phyloP scores from a whole-genome alignment of 768 basidiomycete species.

The Tricholoma flavovirens region DNA sequence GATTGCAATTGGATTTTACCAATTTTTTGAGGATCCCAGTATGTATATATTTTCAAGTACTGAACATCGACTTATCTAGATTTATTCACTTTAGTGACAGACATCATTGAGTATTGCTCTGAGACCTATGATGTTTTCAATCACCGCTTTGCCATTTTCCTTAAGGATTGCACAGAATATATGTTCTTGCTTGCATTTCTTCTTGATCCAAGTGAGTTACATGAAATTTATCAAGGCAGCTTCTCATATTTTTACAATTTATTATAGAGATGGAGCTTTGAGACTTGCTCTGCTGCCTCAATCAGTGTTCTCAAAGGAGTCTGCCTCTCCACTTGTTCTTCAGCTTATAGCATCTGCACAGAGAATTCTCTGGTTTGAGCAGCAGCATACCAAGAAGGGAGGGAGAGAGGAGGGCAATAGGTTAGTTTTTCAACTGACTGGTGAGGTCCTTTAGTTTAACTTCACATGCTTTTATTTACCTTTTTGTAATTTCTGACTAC shows the following conservation, averaged over 20 bases:
- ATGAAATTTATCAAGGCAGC: not conserved
- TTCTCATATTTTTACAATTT: not conserved
- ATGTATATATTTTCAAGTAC: not conserved
- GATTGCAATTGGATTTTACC: not conserved
- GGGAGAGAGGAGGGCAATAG: not conserved
- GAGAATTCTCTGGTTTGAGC: not conserved
- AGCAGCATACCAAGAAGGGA: not conserved
- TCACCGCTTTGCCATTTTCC: not conserved
- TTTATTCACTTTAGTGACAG: not conserved
- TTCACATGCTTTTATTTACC: not conserved
- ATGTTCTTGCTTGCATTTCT: not conserved
- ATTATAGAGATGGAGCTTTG: not conserved
- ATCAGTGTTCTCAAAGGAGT: not conserved
- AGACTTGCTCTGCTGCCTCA: not conserved
- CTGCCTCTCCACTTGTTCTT: not conserved
- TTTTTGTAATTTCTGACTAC: no score
- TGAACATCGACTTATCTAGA: not conserved
- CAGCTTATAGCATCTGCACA: not conserved
- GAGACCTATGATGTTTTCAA: not conserved
- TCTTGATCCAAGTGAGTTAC: not conserved
- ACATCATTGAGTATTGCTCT: not conserved
- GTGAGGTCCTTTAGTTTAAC: not conserved
- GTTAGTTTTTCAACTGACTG: not conserved
- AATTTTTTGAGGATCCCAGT: not conserved
- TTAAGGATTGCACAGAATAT: not conserved